Evolutionary conservation across 495 filamentous ascomycete species (phyloP).

Genomic region (Aspergillus heteromorphus): DNA sequence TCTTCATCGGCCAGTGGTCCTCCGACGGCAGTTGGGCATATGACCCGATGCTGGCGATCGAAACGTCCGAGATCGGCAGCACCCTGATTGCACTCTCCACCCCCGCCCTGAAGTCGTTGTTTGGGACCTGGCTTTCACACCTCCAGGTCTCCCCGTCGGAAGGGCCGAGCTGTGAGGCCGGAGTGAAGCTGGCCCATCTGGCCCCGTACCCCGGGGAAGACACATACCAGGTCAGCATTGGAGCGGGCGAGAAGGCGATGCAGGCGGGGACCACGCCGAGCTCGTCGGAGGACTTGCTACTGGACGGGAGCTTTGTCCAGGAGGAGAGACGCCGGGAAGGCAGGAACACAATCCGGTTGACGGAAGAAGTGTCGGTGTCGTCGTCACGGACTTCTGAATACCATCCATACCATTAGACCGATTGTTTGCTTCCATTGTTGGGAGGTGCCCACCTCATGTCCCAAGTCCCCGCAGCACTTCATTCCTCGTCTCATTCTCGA

Average conservation of each 20-base stretch:
- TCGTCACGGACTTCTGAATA: neutral
- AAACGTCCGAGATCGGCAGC: slow-evolving; percentile 39
- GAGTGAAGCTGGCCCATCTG: neutral
- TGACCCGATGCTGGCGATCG: slow-evolving; percentile 39
- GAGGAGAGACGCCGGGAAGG: neutral
- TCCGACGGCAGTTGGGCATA: slow-evolving; percentile 41
- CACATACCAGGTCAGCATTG: neutral
- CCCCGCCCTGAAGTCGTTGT: slow-evolving; percentile 40
- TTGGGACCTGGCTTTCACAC: slow-evolving; percentile 26
- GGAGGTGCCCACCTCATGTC: too few species aligned
- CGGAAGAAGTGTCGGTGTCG: neutral
- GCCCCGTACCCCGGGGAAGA: neutral
- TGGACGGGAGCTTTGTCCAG: neutral
- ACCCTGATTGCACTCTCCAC: slow-evolving; percentile 43
- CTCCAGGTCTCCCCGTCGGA: neutral
- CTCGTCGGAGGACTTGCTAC: neutral
- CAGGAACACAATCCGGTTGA: neutral
- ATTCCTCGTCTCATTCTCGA: too few species aligned
- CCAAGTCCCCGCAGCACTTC: too few species aligned
- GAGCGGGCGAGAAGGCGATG: neutral
- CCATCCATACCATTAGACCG: too few species aligned
- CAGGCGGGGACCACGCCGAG: neutral
- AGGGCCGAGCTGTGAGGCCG: neutral
- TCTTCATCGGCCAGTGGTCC: slow-evolving; percentile 35
- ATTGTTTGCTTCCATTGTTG: too few species aligned